phyloP scores from a whole-genome alignment of 352 stramenopile species.

The Lagenidium sp. region DNA sequence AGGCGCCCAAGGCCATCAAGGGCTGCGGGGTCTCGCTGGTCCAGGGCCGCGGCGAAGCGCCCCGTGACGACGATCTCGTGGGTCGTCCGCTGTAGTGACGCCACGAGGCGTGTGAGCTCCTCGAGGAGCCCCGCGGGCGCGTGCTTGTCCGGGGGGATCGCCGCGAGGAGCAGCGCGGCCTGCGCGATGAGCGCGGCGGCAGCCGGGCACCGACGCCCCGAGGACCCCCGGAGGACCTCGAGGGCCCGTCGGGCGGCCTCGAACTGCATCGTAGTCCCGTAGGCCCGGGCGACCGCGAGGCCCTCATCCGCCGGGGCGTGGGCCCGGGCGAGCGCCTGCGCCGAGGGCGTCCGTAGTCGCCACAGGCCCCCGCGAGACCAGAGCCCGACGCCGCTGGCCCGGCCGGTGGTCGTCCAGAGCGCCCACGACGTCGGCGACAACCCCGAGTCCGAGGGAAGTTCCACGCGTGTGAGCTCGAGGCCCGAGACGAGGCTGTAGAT shows the following conservation, averaged over 20 bases:
- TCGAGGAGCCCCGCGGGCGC: constrained; percentile 18
- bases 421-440: constrained; percentile 47
- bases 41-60: constrained; percentile 22
- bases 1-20: constrained; percentile 14
- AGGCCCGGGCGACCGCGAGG: constrained; percentile 56
- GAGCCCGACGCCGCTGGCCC: too few species aligned
- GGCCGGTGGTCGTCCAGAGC: constrained; percentile 41
- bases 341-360: constrained; percentile 1
- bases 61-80: constrained; percentile 37
- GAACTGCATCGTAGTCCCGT: too few species aligned
- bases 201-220: constrained; percentile 10
- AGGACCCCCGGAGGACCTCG: background rate
- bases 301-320: constrained; percentile 53
- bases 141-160: constrained; percentile 26
- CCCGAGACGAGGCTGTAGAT: constrained; percentile 33
- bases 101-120: constrained; percentile 49
- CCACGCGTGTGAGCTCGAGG: constrained; percentile 50
- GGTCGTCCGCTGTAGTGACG: constrained; percentile 32
- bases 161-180: constrained; percentile 58
- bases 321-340: constrained; percentile 32
- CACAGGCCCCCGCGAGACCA: too few species aligned
- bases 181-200: constrained; percentile 35
- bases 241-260: constrained; percentile 14
- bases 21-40: constrained; percentile 18
- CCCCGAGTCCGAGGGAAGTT: too few species aligned